Conservation (phyloP, 495 filamentous ascomycete genomes). For the Hypoxylon crocopeplum region DNA sequence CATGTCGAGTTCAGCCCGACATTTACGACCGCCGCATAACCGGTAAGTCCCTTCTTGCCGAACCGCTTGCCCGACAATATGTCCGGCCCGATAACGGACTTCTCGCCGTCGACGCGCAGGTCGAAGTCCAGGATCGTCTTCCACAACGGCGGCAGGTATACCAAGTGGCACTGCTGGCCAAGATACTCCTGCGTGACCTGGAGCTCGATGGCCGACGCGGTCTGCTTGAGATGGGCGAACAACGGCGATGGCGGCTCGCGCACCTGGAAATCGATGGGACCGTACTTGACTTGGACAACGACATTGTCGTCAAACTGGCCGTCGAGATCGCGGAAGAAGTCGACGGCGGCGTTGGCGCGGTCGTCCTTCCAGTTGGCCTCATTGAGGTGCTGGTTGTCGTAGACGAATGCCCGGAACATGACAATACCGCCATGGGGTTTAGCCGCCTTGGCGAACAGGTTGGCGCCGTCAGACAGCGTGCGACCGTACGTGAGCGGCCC, state of each 20-base stretch:
- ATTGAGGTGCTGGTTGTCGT: slow-evolving; percentile 61
- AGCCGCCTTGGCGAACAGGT: slow-evolving; percentile 68
- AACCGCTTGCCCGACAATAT: slow-evolving; percentile 67
- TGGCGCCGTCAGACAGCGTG: slow-evolving; percentile 72
- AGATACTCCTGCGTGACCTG: slow-evolving; percentile 74
- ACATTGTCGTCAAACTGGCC: slow-evolving; percentile 73
- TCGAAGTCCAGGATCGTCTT: slow-evolving; percentile 72
- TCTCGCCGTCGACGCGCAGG: slow-evolving; percentile 61
- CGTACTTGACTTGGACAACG: slow-evolving; percentile 75
- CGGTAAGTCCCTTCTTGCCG: slow-evolving; percentile 59
- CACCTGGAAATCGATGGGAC: slow-evolving; percentile 79
- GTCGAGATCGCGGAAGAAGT: slow-evolving; percentile 72
- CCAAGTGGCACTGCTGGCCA: slow-evolving; percentile 72
- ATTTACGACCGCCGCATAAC: slow-evolving; percentile 72
- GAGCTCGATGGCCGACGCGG: slow-evolving; percentile 67
- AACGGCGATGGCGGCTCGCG: slow-evolving; percentile 73
- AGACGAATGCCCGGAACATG: slow-evolving; percentile 79
- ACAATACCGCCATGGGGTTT: slow-evolving; percentile 70
- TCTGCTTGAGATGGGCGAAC: slow-evolving; percentile 67
- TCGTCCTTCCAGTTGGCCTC: slow-evolving; percentile 69
- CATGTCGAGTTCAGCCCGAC: slow-evolving; percentile 72
- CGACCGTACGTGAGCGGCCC: slow-evolving; percentile 73
- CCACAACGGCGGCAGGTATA: slow-evolving; percentile 73
- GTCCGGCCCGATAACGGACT: slow-evolving; percentile 60
- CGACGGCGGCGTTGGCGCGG: slow-evolving; percentile 70